phyloP scores from a whole-genome alignment of 805 yeast genomes.

The Grigorovia jiainica region DNA sequence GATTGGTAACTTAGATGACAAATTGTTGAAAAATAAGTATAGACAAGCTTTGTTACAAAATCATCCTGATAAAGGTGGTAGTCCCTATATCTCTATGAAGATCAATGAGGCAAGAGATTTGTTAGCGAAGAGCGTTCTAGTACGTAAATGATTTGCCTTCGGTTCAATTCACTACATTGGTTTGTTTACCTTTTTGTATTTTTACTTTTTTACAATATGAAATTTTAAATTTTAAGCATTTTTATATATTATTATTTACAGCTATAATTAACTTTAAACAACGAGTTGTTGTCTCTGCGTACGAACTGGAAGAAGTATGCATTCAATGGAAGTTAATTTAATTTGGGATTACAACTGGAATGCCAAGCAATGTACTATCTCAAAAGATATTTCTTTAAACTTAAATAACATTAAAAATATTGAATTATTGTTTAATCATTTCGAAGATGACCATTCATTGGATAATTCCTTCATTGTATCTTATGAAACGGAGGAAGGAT shows the following conservation, averaged over 20 bases:
- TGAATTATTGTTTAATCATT: background rate
- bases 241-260: too few relatives aligned
- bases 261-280: too few relatives aligned
- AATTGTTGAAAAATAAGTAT: conserved; percentile 65
- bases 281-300: too few relatives aligned
- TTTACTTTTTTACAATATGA: background rate
- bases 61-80: conserved; percentile 94
- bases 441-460: background rate
- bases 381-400: conserved; percentile 4
- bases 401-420: background rate
- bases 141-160: conserved; percentile 12
- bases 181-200: background rate
- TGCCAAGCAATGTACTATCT: conserved; percentile 5
- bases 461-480: background rate
- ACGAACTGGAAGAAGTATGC: too few relatives aligned
- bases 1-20: conserved; percentile 38
- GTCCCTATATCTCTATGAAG: conserved; percentile 80
- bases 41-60: conserved; percentile 77
- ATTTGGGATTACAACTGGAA: conserved; percentile 4
- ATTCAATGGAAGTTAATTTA: conserved; percentile 5
- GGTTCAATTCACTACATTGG: background rate
- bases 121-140: conserved; percentile 28
- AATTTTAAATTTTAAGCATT: too few relatives aligned
- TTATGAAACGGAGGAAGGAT: background rate
- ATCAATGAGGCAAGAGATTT: conserved; percentile 87